Conservation (phyloP, 208 protist genomes). For the Trypanosoma rangeli region DNA sequence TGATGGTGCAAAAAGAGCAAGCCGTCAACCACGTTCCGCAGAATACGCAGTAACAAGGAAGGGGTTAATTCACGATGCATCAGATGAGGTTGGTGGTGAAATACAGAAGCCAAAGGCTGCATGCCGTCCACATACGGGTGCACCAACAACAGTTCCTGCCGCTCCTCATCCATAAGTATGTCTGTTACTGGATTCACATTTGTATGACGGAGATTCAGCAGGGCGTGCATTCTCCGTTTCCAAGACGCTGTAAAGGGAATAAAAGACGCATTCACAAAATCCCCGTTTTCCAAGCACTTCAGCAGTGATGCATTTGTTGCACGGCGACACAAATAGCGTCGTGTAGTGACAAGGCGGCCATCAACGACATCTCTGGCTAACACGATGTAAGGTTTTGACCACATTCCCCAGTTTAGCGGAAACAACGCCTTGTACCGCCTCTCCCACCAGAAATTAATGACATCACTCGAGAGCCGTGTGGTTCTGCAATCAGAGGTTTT, state of each 20-base stretch:
- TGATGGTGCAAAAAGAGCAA: conserved; percentile 27
- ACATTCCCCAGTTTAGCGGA: conserved; percentile 18
- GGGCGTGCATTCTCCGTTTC: conserved; percentile 11
- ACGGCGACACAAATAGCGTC: conserved; percentile 8
- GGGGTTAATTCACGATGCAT: conserved; percentile 8
- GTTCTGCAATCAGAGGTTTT: neutral
- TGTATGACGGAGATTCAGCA: conserved; percentile 18
- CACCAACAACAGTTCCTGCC: conserved; percentile 20
- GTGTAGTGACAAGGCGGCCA: conserved; percentile 15
- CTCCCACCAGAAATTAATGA: neutral
- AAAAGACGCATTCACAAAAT: neutral
- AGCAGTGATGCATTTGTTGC: neutral
- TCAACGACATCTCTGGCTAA: conserved; percentile 14
- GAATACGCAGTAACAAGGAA: conserved; percentile 1
- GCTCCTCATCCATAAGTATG: conserved; percentile 20
- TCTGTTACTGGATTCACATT: conserved; percentile 24
- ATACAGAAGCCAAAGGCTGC: conserved; percentile 18
- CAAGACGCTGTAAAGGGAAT: conserved; percentile 22
- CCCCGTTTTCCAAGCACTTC: neutral
- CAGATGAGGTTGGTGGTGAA: conserved; percentile 5
- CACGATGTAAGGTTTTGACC: neutral
- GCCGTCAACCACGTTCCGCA: conserved; percentile 20
- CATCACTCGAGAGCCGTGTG: neutral
- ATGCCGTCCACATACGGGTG: conserved; percentile 30
- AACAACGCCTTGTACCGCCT: conserved; percentile 14